These are phyloP conservation scores for Daucus carota DNA, from an alignment of 129 eudicot genomes.

Conservation along the genomic window DNA sequence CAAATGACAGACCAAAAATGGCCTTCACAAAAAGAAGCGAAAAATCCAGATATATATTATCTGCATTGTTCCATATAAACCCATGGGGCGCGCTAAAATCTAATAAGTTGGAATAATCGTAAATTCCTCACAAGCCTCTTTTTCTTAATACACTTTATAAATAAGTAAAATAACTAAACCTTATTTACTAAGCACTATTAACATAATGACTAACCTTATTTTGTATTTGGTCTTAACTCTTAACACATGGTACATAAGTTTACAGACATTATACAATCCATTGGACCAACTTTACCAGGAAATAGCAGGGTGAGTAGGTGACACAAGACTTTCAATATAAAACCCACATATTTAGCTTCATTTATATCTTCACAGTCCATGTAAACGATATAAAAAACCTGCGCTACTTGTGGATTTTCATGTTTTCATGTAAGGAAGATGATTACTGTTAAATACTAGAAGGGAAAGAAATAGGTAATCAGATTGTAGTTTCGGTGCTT, in stretches of 20 bases:
- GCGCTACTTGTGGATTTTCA: not conserved
- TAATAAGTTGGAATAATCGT: not conserved
- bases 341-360: not conserved
- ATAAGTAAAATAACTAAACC: not conserved
- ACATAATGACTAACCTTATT: not conserved
- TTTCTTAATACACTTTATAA: not conserved
- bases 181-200: too few relatives aligned
- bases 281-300: not conserved
- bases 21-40: not conserved
- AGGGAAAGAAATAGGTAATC: too few relatives aligned
- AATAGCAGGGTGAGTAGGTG: not conserved
- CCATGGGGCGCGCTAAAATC: not conserved
- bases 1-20: not conserved
- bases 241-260: not conserved
- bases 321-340: not conserved
- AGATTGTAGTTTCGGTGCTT: too few relatives aligned
- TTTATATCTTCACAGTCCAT: not conserved
- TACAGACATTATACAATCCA: not conserved
- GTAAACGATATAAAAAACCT: not conserved
- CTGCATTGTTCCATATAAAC: not conserved
- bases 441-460: too few relatives aligned
- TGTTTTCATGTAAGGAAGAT: too few relatives aligned
- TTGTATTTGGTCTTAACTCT: not conserved
- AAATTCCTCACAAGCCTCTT: not conserved
- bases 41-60: not conserved